Conservation (phyloP, 2,329 filamentous ascomycete species). For the Botrytis paeoniae region DNA sequence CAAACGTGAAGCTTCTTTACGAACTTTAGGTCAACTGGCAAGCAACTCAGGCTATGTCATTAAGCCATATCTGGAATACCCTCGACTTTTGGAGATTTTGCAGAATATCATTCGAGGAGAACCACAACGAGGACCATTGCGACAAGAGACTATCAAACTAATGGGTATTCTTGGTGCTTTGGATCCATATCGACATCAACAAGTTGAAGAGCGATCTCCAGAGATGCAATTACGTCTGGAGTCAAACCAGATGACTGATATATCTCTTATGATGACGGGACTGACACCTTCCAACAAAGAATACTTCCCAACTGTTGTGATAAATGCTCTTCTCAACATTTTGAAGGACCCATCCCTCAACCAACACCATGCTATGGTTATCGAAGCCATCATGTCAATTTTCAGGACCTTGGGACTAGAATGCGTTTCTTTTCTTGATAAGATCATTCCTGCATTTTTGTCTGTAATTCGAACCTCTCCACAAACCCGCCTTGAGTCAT, state of each 20-base stretch:
- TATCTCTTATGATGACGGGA: constrained; percentile 96
- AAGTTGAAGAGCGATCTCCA: constrained; percentile 84
- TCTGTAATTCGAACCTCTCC: constrained; percentile 82
- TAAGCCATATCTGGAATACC: constrained; percentile 90
- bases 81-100: constrained; percentile 85
- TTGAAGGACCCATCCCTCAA: constrained; percentile 85
- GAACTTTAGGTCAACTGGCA: constrained; percentile 85
- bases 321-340: constrained; percentile 90
- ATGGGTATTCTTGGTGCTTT: constrained; percentile 93
- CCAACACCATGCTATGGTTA: constrained; percentile 88
- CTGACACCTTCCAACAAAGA: constrained; percentile 95
- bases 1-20: constrained; percentile 88
- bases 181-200: constrained; percentile 94
- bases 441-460: constrained; percentile 92
- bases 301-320: constrained; percentile 97
- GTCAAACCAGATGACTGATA: constrained; percentile 74
- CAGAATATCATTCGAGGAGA: constrained; percentile 94
- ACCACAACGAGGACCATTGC: constrained; percentile 73
- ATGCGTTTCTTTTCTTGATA: constrained; percentile 89
- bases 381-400: constrained; percentile 98
- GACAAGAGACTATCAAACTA: constrained; percentile 93
- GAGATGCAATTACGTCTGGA: constrained; percentile 70
- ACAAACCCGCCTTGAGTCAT: constrained; percentile 78
- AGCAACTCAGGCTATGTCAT: constrained; percentile 98
- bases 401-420: constrained; percentile 95